phyloP scores from a whole-genome alignment of 2,329 filamentous ascomycete genomes.

The Lachnellula willkommii region DNA sequence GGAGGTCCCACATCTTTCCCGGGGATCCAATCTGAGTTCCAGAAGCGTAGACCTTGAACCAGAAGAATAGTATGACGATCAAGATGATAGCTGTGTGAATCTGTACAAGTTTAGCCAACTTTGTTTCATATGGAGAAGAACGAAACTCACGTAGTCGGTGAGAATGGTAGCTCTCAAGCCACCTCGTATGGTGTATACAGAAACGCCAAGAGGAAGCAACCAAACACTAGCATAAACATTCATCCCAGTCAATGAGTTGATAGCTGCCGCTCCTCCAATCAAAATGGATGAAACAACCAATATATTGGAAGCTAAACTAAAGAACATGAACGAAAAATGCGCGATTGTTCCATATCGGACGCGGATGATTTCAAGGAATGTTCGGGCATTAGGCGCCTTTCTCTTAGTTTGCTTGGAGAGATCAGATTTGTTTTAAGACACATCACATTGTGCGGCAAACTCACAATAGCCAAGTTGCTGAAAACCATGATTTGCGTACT shows the following conservation, averaged over 20 bases:
- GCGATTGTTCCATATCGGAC: slow-evolving; percentile 68
- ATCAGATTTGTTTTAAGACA: no score
- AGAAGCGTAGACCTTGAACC: slow-evolving; percentile 11
- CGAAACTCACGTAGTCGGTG: slow-evolving; percentile 45
- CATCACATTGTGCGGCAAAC: no score
- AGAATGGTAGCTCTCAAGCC: slow-evolving; percentile 82
- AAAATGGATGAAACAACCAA: slow-evolving; percentile 83
- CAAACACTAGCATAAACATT: slow-evolving; percentile 72
- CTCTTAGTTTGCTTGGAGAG: slow-evolving; percentile 30
- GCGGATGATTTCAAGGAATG: slow-evolving; percentile 64
- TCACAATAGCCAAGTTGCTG: slow-evolving; percentile 70
- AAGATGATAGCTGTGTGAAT: no score
- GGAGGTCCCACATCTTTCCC: slow-evolving; percentile 12
- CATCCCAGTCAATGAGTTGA: slow-evolving; percentile 64
- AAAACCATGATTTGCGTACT: slow-evolving; percentile 77
- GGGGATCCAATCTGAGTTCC: slow-evolving; percentile 5
- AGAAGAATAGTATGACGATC: neutral
- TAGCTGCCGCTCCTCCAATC: slow-evolving; percentile 71
- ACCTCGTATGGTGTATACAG: slow-evolving; percentile 67
- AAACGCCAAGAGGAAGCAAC: slow-evolving; percentile 71
- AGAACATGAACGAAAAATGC: slow-evolving; percentile 73
- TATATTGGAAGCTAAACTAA: slow-evolving; percentile 69
- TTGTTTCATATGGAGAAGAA: no score
- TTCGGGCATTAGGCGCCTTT: slow-evolving; percentile 57
- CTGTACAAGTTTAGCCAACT: no score